These are phyloP conservation scores for Malus hybrid DNA, from an alignment of 331 rosid genomes.

Conservation along the genomic window DNA sequence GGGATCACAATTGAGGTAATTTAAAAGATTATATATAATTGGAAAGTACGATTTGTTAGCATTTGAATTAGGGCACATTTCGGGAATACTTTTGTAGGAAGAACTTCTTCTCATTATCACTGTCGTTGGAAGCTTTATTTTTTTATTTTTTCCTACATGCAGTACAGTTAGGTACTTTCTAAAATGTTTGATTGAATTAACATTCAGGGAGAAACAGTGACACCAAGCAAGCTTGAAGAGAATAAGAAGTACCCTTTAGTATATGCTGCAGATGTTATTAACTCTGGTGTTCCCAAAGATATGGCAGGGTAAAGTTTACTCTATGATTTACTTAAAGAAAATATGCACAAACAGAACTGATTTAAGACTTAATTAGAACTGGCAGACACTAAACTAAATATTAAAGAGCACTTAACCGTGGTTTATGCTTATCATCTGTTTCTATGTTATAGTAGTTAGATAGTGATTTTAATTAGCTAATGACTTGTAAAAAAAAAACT, in stretches of 20 bases:
- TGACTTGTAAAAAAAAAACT: background rate
- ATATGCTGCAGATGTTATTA: constrained; percentile 46
- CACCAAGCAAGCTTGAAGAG: constrained; percentile 39
- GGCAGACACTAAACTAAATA: too few relatives aligned
- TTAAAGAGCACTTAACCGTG: too few relatives aligned
- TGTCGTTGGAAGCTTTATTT: too few relatives aligned
- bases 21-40: background rate
- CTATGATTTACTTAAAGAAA: background rate
- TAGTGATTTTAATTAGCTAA: background rate
- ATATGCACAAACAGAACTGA: background rate
- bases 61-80: too few relatives aligned
- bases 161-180: background rate
- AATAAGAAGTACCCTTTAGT: constrained; percentile 43
- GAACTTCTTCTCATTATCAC: too few relatives aligned
- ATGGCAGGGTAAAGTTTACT: constrained; percentile 30
- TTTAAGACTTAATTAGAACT: background rate
- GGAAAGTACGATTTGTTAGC: background rate
- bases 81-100: too few relatives aligned
- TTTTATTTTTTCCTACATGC: too few relatives aligned
- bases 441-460: background rate
- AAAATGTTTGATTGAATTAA: background rate
- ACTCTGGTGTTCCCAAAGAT: constrained; percentile 17
- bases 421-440: too few relatives aligned
- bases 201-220: constrained; percentile 64
- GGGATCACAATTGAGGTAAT: constrained; percentile 46